Percentiles rank a stretch among this genome's conserved stretches.
Evolutionary conservation across 306 rosid species (phyloP).

Genomic region (Oemleria cerasiformis): DNA sequence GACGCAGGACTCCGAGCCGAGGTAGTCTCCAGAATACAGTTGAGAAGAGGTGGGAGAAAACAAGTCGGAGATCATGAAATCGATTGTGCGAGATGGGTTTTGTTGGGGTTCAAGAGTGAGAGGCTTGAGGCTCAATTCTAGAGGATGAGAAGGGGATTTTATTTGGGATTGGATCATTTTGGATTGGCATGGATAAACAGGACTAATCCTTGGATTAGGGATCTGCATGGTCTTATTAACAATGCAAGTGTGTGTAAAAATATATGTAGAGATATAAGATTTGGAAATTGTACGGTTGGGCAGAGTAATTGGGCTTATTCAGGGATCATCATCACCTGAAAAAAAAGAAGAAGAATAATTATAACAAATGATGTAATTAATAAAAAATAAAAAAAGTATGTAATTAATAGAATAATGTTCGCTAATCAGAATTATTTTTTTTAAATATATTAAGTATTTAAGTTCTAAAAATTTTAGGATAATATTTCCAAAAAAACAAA

Average conservation of each 20-base stretch:
- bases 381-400: neutral
- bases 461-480: too few relatives aligned
- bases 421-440: too few relatives aligned
- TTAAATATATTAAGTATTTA: too few relatives aligned
- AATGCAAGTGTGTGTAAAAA: neutral
- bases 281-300: neutral
- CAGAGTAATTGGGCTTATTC: neutral
- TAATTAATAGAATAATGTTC: neutral
- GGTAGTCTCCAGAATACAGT: constrained; percentile 33
- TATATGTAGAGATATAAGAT: neutral
- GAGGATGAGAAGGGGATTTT: neutral
- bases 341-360: neutral
- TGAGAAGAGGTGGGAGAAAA: neutral
- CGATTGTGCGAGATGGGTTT: neutral
- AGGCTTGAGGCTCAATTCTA: neutral
- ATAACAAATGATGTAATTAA: neutral
- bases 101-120: constrained; percentile 6
- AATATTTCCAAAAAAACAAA: too few relatives aligned
- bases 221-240: neutral
- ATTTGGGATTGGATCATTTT: neutral
- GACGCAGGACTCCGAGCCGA: constrained; percentile 59
- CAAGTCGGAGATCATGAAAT: neutral
- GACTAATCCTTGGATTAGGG: neutral
- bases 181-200: neutral
- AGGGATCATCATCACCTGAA: constrained; percentile 24